Percentiles rank a stretch among this genome's conserved stretches.
Conservation (phyloP, 805 yeast species). For the Nakazawaea wyomingensis region DNA sequence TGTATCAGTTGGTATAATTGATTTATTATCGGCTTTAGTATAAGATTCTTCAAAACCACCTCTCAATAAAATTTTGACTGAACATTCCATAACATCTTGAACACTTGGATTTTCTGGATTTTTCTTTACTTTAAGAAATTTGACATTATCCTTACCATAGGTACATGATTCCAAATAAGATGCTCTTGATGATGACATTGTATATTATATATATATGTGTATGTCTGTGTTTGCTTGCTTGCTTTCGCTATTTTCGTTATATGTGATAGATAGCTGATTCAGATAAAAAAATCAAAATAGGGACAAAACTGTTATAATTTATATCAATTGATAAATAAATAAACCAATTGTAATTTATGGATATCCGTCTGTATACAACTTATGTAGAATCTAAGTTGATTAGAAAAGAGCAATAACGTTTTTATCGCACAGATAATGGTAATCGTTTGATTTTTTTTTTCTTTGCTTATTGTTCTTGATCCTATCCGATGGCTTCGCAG, state of each 20-base stretch:
- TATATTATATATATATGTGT: no score
- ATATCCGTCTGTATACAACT: no score
- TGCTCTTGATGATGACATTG: neutral
- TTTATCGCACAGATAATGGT: neutral
- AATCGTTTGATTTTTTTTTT: neutral
- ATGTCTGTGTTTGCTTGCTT: no score
- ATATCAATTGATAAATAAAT: no score
- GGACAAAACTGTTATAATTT: neutral
- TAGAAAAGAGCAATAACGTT: no score
- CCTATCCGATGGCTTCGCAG: no score
- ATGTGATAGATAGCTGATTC: no score
- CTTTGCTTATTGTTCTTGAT: neutral
- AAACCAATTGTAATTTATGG: no score
- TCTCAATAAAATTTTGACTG: slow-evolving; percentile 66
- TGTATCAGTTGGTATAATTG: slow-evolving; percentile 93
- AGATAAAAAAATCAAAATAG: neutral
- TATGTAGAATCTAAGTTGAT: no score
- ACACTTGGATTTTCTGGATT: slow-evolving; percentile 65
- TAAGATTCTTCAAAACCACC: slow-evolving; percentile 79
- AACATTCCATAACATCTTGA: slow-evolving; percentile 84
- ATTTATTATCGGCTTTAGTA: slow-evolving; percentile 81
- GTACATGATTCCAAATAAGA: slow-evolving; percentile 40
- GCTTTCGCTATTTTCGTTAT: no score
- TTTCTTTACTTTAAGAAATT: slow-evolving; percentile 82
- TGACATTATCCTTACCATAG: slow-evolving; percentile 92